These are phyloP conservation scores for Galeopsis tetrahit DNA, from an alignment of 257 asterid species.

Conservation along the genomic window DNA sequence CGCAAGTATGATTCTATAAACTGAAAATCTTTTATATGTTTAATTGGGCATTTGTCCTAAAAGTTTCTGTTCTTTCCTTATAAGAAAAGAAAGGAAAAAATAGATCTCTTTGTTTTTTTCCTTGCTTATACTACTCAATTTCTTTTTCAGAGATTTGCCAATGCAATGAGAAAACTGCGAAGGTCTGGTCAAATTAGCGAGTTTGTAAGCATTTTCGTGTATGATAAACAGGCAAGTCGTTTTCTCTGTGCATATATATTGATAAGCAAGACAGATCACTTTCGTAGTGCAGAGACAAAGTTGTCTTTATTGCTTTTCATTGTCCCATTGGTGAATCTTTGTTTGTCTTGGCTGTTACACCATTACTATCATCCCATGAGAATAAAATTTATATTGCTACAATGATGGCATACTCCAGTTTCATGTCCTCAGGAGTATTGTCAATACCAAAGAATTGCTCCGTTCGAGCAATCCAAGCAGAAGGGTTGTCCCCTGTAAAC, in stretches of 20 bases:
- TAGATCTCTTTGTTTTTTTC: not conserved
- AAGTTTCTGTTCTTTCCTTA: not conserved
- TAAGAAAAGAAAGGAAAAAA: not conserved
- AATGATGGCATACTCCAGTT: too few relatives aligned
- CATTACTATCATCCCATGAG: not conserved
- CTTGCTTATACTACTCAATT: constrained; percentile 22
- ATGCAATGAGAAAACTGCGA: constrained; percentile 74
- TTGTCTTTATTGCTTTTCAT: constrained; percentile 14
- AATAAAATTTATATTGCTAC: constrained; percentile 19
- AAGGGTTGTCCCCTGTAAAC: too few relatives aligned
- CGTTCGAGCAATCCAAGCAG: too few relatives aligned
- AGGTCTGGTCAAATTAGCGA: constrained; percentile 88
- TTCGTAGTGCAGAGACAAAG: constrained; percentile 14
- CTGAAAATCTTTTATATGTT: not conserved
- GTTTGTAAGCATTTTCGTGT: constrained; percentile 90
- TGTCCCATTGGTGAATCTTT: not conserved
- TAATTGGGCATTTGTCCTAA: not conserved
- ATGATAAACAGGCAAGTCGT: constrained; percentile 79
- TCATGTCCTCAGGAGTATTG: too few relatives aligned
- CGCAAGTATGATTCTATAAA: constrained; percentile 53
- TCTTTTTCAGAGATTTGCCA: constrained; percentile 63
- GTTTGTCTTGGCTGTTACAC: not conserved
- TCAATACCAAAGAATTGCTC: too few relatives aligned
- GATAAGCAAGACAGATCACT: not conserved
- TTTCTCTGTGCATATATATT: constrained; percentile 2